Evolutionary conservation across 192 early-diverging fungal species (phyloP), one percentile per base, ranked within the genome.

Genomic region (Geosiphon pyriformis): DNA sequence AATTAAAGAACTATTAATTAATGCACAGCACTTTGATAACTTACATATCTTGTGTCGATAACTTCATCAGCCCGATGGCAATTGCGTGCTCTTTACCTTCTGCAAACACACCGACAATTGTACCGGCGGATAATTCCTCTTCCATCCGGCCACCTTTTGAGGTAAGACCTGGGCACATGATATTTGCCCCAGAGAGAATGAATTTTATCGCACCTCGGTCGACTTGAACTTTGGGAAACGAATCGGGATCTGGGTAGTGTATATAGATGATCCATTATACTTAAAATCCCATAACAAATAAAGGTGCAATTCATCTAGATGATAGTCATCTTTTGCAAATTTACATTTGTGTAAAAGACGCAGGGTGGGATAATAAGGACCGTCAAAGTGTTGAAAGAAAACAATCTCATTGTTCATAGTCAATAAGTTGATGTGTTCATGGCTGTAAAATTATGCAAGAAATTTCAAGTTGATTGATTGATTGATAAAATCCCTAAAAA

Each of bases 91-190:
- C 88, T 73, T 99, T 99, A 46, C 95, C 97, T 72, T 99, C 95
- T 12, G 93, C 94, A 71, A 89, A 88, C 27, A 99, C 86, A 0
- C 92, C 90, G 0, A 98, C 97, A 23, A 92, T 77, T 0, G 87
- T 67, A 22, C 84, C 89, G 22, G 74, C 83, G 0, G 87, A 84
- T 26, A 97, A 74, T 29, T 86, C 83, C 22, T 85, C 84, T 23
- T 88, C 85, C 82, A 99, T 82, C 48, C 81, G 76, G 10, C 91
- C 97, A 6, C 95, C 95, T 30, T 88, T 86, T 33, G 92, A 95
- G 17, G 97, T 99, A 73, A 99, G 75, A 30, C 97, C 97, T 3
- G 95, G 97, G 66, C 94, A 97, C 97, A 99, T 99, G 69, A 99
- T 95, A 74, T 96, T 92, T 53, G 95, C 95, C 1, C 95, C 95